Conservation (phyloP, 2,329 filamentous ascomycete genomes). For the Aspergillus chevalieri region DNA sequence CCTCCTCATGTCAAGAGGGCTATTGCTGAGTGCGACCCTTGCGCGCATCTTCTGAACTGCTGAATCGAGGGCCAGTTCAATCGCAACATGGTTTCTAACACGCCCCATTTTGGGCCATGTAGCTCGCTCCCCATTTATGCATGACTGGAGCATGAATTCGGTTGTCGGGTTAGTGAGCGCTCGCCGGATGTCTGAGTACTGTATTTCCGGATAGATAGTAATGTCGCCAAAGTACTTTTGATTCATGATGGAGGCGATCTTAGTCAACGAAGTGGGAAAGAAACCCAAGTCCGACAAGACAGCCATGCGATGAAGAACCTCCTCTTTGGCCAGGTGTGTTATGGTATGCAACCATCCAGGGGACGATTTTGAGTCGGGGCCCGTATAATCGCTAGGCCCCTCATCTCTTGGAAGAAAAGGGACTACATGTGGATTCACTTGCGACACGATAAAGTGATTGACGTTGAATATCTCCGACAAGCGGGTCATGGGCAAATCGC, state of each 20-base stretch:
- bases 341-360: conserved; percentile 59
- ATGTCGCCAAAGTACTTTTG: conserved; percentile 95
- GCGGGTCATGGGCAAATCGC: conserved; percentile 84
- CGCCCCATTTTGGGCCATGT: conserved; percentile 88
- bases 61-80: conserved; percentile 67
- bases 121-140: conserved; percentile 71
- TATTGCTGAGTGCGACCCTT: conserved; percentile 30
- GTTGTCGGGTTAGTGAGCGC: conserved; percentile 78
- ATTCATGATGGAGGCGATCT: conserved; percentile 72
- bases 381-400: conserved; percentile 26
- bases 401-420: conserved; percentile 77
- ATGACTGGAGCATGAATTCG: conserved; percentile 78
- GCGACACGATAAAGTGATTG: conserved; percentile 95
- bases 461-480: conserved; percentile 95
- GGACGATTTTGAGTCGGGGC: conserved; percentile 26
- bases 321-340: conserved; percentile 68
- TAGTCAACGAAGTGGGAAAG: conserved; percentile 71
- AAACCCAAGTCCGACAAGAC: conserved; percentile 74
- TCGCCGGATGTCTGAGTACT: conserved; percentile 64
- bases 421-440: conserved; percentile 90
- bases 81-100: conserved; percentile 78
- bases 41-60: conserved; percentile 37
- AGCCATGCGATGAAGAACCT: conserved; percentile 73
- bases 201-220: conserved; percentile 79
- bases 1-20: conserved; percentile 16